These are phyloP conservation scores for Telfairia occidentalis DNA, from an alignment of 331 rosid genomes.

Conservation along the genomic window DNA sequence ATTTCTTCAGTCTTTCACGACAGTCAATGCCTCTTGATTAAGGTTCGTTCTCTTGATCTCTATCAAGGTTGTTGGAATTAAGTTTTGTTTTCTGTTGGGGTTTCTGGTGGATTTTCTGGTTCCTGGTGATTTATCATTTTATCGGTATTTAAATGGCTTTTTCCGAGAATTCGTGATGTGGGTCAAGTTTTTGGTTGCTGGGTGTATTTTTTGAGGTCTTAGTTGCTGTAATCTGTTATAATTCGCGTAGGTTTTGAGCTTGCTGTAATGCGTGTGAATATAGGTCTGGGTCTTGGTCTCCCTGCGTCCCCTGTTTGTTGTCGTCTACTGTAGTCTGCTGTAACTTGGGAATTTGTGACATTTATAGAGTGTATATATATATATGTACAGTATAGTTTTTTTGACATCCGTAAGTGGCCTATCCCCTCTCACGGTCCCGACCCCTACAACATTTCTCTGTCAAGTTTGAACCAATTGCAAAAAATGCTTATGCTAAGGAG, in stretches of 20 bases:
- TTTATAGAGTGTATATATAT: background rate
- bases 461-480: background rate
- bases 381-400: background rate
- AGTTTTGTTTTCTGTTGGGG: background rate
- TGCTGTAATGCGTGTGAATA: background rate
- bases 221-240: background rate
- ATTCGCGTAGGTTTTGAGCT: background rate
- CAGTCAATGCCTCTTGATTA: background rate
- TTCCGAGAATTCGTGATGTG: background rate
- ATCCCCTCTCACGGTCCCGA: background rate
- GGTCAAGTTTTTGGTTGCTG: background rate
- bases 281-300: background rate
- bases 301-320: background rate
- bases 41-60: background rate
- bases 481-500: background rate
- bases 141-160: background rate
- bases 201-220: background rate
- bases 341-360: background rate
- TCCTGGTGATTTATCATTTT: background rate
- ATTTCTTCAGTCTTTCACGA: slow-evolving; percentile 1
- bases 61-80: background rate
- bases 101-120: background rate
- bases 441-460: background rate
- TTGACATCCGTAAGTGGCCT: background rate
- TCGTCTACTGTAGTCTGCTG: background rate